phyloP scores from a whole-genome alignment of 148 eudicot species.

The Cornus suecica region DNA sequence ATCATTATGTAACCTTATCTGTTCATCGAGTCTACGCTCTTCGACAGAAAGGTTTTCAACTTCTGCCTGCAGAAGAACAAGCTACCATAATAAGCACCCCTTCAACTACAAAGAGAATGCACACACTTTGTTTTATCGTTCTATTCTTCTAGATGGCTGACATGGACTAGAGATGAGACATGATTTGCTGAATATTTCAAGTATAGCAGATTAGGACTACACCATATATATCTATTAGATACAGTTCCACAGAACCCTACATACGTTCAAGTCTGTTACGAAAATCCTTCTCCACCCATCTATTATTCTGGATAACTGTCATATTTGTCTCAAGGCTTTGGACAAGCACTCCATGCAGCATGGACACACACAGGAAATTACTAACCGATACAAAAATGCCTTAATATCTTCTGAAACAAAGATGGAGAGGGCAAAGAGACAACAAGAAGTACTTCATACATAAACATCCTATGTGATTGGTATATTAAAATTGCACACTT shows the following conservation, averaged over 20 bases:
- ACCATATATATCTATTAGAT: not conserved
- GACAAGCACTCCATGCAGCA: not conserved
- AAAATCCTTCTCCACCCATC: not conserved
- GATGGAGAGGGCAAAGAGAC: not conserved
- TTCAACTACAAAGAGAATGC: not conserved
- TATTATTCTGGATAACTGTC: not conserved
- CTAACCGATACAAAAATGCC: not conserved
- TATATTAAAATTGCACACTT: not conserved
- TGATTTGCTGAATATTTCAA: not conserved
- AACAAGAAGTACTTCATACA: not conserved
- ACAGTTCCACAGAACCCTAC: not conserved
- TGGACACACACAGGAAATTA: not conserved
- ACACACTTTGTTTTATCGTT: not conserved
- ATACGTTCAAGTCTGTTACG: not conserved
- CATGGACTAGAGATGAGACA: conserved; percentile 2
- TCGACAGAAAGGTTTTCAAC: conserved; percentile 72
- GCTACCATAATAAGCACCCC: conserved; percentile 2
- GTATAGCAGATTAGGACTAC: not conserved
- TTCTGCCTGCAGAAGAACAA: conserved; percentile 61
- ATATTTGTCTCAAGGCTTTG: not conserved
- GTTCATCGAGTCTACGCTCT: conserved; percentile 77
- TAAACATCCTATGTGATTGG: not conserved
- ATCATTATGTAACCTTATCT: conserved; percentile 56
- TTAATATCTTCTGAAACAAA: not conserved
- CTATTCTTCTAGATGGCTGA: not conserved